Base-by-base conservation (phyloP, 129 eudicot genomes). In the Centella asiatica region DNA sequence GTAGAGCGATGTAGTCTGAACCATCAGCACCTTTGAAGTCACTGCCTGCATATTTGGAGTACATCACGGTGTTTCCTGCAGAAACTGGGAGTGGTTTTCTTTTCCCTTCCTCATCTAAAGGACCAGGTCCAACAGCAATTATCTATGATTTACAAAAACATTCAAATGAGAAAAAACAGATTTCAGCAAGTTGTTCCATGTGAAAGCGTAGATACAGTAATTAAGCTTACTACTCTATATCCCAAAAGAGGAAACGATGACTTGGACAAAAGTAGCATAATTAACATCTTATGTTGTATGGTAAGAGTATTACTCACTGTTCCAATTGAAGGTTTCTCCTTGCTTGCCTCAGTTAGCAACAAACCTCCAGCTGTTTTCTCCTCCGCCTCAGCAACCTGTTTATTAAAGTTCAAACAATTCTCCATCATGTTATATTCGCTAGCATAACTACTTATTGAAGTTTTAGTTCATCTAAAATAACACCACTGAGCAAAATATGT, bases 271-370 rank as follows among this genome's bases (percentile, higher is more conserved):
- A 19, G 27, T 11, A 29, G 15, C n/a, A n/a, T n/a, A n/a, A n/a
- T n/a, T n/a, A n/a, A n/a, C n/a, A n/a, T n/a, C n/a, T n/a, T n/a
- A n/a, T n/a, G n/a, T n/a, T n/a, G n/a, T n/a, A n/a, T n/a, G n/a
- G n/a, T n/a, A n/a, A n/a, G n/a, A n/a, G 65, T 31, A 23, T 45
- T 14, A 54, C 80, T 78, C 56, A 89, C 97, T 42, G 92, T 83
- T 71, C 97, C 97, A 69, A 89, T 75, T 10, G 95, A 85, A 37
- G 97, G 97, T 69, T 85, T 89, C 63, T 89, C 97, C 70, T 85
- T 89, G 77, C 74, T 67, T 45, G 92, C 81, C 27, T 81, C 84
- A 33, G 97, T 83, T 42, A 89, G 80, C 78, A 80, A 68, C 72
- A 89, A 71, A 25, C 97, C 97, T 33, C 97, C 95, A 65, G 92